Conservation (phyloP, 2,329 filamentous ascomycete genomes). For the Rosellinia necatrix region DNA sequence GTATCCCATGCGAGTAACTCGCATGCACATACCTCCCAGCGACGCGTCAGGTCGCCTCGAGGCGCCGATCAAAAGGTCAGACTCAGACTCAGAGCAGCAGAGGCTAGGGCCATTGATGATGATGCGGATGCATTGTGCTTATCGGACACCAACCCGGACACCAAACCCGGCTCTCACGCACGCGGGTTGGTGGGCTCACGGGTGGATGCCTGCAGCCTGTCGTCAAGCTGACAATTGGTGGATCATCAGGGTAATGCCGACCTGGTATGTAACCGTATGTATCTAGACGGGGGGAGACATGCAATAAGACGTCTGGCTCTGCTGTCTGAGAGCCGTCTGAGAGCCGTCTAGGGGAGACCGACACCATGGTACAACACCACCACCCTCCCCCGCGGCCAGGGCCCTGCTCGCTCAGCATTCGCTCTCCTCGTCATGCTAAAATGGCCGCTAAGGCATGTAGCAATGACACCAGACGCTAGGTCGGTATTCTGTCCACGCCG, state of each 20-base stretch:
- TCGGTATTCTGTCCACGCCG: conserved; percentile 6
- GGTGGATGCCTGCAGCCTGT: conserved; percentile 4
- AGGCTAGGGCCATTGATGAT: background rate
- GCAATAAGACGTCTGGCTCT: background rate
- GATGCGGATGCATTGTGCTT: conserved; percentile 18
- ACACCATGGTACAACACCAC: conserved; percentile 18
- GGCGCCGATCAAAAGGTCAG: no score
- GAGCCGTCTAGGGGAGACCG: conserved; percentile 11
- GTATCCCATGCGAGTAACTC: conserved; percentile 11
- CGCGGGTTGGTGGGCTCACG: conserved; percentile 7
- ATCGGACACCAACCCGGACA: no score
- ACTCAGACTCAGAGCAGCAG: no score
- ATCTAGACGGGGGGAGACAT: no score
- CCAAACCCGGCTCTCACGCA: conserved; percentile 8
- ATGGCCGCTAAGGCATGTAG: conserved; percentile 13
- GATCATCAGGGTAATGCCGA: conserved; percentile 9
- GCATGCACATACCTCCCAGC: conserved; percentile 2
- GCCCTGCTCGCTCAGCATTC: background rate
- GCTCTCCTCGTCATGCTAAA: conserved; percentile 3
- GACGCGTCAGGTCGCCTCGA: no score
- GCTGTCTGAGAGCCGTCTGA: conserved; percentile 5
- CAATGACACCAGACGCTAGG: conserved; percentile 8
- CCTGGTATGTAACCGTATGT: no score
- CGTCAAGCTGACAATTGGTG: conserved; percentile 14
- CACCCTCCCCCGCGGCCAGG: conserved; percentile 14